Percentiles rank a stretch among this genome's conserved stretches.
These are phyloP conservation scores for Grosmannia huntii DNA, from an alignment of 2,329 filamentous ascomycete genomes.

Conservation along the genomic window DNA sequence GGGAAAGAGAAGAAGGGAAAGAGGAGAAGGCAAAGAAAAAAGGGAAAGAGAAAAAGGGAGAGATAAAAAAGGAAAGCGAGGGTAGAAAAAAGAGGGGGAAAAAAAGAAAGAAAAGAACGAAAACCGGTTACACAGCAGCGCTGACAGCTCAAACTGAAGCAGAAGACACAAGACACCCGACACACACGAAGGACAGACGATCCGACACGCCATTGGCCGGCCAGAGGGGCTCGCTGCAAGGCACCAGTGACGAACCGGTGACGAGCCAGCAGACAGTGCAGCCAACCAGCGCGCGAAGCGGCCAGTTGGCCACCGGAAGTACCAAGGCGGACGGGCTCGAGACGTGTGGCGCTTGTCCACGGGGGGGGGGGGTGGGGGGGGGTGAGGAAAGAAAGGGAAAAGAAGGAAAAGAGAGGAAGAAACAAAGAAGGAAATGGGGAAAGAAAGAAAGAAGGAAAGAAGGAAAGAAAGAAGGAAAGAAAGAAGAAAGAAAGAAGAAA, in stretches of 20 bases:
- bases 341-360: too few relatives aligned
- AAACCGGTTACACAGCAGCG: too few relatives aligned
- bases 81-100: too few relatives aligned
- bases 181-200: background rate
- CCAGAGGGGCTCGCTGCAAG: background rate
- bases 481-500: background rate
- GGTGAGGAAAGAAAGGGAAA: too few relatives aligned
- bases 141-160: too few relatives aligned
- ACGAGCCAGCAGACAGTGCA: background rate
- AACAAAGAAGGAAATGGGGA: too few relatives aligned
- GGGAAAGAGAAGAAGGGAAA: background rate
- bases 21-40: background rate
- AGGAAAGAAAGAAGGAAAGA: background rate
- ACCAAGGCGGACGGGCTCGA: too few relatives aligned
- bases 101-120: too few relatives aligned
- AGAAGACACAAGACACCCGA: too few relatives aligned
- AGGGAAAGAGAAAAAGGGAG: background rate
- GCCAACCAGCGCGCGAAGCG: background rate
- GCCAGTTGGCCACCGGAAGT: background rate
- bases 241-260: background rate
- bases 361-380: too few relatives aligned
- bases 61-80: background rate
- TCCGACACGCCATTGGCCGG: background rate
- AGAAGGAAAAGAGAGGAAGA: too few relatives aligned
- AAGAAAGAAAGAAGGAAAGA: too few relatives aligned